Conservation (phyloP, 495 filamentous ascomycete species). For the Niebla homalea region DNA sequence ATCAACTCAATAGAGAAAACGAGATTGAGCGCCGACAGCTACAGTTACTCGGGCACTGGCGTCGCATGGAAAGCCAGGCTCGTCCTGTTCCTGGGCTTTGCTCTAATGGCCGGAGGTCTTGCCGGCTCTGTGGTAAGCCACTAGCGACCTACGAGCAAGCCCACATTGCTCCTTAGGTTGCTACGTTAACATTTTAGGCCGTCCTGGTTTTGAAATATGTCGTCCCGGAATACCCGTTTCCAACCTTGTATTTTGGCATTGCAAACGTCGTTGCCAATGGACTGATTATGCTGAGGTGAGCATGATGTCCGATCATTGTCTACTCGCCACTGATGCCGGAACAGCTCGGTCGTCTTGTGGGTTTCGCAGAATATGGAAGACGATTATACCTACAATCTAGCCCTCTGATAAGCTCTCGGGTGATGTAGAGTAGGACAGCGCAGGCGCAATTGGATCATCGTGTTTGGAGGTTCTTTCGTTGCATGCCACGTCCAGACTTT, state of each 20-base stretch:
- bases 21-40: slow-evolving; percentile 71
- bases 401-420: slow-evolving; percentile 43
- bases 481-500: too few relatives aligned
- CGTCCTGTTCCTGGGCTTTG: slow-evolving; percentile 92
- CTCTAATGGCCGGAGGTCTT: slow-evolving; percentile 83
- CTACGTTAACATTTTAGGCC: slow-evolving; percentile 27
- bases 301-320: too few relatives aligned
- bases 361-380: slow-evolving; percentile 98
- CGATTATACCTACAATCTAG: slow-evolving; percentile 92
- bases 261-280: slow-evolving; percentile 84
- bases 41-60: slow-evolving; percentile 69
- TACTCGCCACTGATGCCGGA: slow-evolving; percentile 12
- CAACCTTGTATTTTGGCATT: slow-evolving; percentile 83
- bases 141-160: not conserved
- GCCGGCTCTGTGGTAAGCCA: slow-evolving; percentile 64
- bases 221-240: slow-evolving; percentile 62
- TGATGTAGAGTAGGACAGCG: slow-evolving; percentile 5
- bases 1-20: slow-evolving; percentile 98
- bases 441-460: not conserved
- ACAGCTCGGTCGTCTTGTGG: slow-evolving; percentile 81
- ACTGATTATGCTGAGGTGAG: slow-evolving; percentile 72
- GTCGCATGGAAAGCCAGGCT: slow-evolving; percentile 95
- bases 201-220: slow-evolving; percentile 89
- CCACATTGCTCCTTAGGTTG: not conserved
- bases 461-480: too few relatives aligned